Evolutionary conservation across 208 protist genomes (phyloP).

Genomic region (Leptomonas seymouri): DNA sequence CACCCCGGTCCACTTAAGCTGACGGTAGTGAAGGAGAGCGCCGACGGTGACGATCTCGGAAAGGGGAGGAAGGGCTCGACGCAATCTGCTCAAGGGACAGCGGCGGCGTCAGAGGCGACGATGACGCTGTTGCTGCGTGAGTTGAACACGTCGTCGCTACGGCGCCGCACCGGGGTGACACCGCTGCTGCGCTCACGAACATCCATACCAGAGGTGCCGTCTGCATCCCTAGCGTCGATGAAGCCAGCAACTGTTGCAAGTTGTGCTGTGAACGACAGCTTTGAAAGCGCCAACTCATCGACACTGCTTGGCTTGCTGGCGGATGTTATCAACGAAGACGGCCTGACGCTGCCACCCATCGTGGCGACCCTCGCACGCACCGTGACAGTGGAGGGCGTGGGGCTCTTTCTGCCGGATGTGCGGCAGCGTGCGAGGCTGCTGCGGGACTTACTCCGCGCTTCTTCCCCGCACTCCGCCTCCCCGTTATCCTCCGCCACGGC

Average conservation of each 20-base stretch:
- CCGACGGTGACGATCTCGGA: background rate
- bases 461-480: conserved; percentile 5
- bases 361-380: conserved; percentile 52
- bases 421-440: conserved; percentile 59
- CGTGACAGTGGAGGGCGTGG: conserved; percentile 70
- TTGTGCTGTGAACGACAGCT: conserved; percentile 4
- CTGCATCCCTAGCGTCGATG: background rate
- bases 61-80: conserved; percentile 6
- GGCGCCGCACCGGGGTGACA: conserved; percentile 8
- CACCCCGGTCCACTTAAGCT: conserved; percentile 61
- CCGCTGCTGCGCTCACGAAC: conserved; percentile 1
- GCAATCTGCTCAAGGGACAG: background rate
- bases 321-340: conserved; percentile 79
- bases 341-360: conserved; percentile 46
- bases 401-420: conserved; percentile 77
- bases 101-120: conserved; percentile 18
- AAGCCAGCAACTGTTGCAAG: background rate
- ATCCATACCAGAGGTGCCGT: background rate
- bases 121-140: conserved; percentile 34
- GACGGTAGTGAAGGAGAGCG: conserved; percentile 21
- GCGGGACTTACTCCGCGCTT: conserved; percentile 57
- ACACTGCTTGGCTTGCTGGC: conserved; percentile 67
- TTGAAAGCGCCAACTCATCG: conserved; percentile 4
- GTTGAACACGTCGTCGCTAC: conserved; percentile 30
- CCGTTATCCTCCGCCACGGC: background rate